Conservation (phyloP, 805 yeast genomes). For the Tanozyma kutaoensis region DNA sequence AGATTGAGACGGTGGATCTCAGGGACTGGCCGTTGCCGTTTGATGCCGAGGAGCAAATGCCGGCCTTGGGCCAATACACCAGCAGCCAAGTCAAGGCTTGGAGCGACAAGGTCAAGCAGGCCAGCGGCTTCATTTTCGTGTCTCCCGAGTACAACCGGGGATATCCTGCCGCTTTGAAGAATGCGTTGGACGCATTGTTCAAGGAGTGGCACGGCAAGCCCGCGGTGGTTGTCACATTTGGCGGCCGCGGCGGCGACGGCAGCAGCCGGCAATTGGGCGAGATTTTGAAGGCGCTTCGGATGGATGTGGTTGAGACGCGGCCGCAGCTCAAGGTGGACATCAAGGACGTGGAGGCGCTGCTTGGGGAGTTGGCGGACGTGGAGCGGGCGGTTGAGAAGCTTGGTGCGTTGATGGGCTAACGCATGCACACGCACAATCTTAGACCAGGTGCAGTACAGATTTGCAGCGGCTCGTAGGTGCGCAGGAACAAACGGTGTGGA, state of each 20-base stretch:
- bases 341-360: no score
- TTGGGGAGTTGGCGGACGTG: no score
- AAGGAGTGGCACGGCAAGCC: not conserved
- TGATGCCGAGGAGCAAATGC: constrained; percentile 11
- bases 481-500: no score
- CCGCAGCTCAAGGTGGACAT: no score
- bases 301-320: no score
- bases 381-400: no score
- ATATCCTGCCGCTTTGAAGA: constrained; percentile 21
- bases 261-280: not conserved
- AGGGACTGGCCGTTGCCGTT: constrained; percentile 14
- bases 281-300: no score
- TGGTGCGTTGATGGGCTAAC: no score
- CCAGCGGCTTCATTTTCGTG: constrained; percentile 17
- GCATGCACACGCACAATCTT: no score
- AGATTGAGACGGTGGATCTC: no score
- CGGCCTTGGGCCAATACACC: constrained; percentile 6
- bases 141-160: constrained; percentile 25
- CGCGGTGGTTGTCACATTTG: not conserved
- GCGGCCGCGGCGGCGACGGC: constrained; percentile 1
- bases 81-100: constrained; percentile 11
- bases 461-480: no score
- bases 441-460: no score
- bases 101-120: constrained; percentile 10
- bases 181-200: constrained; percentile 14